Evolutionary conservation across 2,329 filamentous ascomycete genomes (phyloP).

Genomic region (Botrytis cinerea): DNA sequence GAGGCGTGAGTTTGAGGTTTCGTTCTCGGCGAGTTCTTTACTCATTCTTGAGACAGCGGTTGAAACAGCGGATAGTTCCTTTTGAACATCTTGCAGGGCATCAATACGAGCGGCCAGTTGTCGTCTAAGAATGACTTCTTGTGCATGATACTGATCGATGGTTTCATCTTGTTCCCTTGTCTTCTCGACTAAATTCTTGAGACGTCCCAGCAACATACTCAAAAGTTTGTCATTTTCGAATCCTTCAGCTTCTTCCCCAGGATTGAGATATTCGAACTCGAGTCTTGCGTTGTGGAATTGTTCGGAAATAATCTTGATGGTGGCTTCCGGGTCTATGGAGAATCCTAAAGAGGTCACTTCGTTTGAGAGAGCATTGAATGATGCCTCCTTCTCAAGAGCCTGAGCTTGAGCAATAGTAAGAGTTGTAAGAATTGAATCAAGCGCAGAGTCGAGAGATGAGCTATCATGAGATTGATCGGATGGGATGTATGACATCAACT

Average conservation of each 20-base stretch:
- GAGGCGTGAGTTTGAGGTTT: conserved; percentile 53
- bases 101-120: conserved; percentile 57
- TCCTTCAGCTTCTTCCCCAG: conserved; percentile 58
- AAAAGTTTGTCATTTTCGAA: conserved; percentile 53
- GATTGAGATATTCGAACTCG: conserved; percentile 63
- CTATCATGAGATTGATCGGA: conserved; percentile 34
- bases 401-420: conserved; percentile 40
- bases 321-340: conserved; percentile 45
- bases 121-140: conserved; percentile 56
- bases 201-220: conserved; percentile 53
- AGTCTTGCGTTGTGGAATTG: conserved; percentile 59
- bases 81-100: conserved; percentile 52
- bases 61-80: conserved; percentile 43
- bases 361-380: conserved; percentile 50
- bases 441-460: conserved; percentile 37
- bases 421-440: conserved; percentile 40
- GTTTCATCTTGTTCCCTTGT: conserved; percentile 52
- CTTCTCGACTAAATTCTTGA: conserved; percentile 52
- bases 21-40: conserved; percentile 39
- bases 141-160: conserved; percentile 61
- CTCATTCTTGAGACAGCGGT: conserved; percentile 28
- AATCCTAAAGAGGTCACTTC: conserved; percentile 56
- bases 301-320: conserved; percentile 48
- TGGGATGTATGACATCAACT: conserved; percentile 37
- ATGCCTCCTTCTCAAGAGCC: conserved; percentile 45